Evolutionary conservation across 768 basidiomycete genomes (phyloP), one percentile per base, ranked within the genome.

Genomic region (Podaxis sp.): DNA sequence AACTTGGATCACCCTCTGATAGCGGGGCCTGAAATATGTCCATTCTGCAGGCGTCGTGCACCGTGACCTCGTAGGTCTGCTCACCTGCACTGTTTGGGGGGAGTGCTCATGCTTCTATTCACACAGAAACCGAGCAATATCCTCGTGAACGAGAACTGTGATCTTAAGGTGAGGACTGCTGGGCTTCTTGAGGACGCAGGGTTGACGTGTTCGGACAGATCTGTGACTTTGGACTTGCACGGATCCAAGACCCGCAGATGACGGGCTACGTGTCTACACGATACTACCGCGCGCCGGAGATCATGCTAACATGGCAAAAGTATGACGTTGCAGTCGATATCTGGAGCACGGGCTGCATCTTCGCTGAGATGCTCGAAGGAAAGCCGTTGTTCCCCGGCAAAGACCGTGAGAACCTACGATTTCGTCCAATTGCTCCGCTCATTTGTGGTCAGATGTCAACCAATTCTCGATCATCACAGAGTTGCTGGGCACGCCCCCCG

Each of bases 261-360:
- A 99, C 97, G 1, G 97, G 97, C 65, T 99, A 99, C 73, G 97
- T 99, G 65, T 99, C 97, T 62, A 99, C 97, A 57, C 84, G 97
- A 68, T 99, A 99, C 79, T 99, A 99, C 74, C 90, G 97, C 57
- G 97, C 97, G 5, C 97, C 97, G 4, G 97, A 99, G 77, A 99
- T 99, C 79, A 99, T 99, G 97, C 84, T 99, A 73, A 99, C 97
- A 42, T 99, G 97, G 97, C 97, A 99, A 76, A 99, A 99, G 80
- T 99, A 99, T 79, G 96, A 99, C 75, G 96, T 98, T 61, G 97
- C 96, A 56, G 97, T 99, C 65, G 97, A 99, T 74, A 96, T 99
- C 73, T 99, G 97, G 97, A 96, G 93, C 71, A 95, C 96, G 11
- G 97, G 96, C 5, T 99, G 97, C 80, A 99, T 99, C 75, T 98